Percentiles rank a stretch among this genome's conserved stretches.
phyloP scores from a whole-genome alignment of 768 basidiomycete species.

The Multifurca ochricompacta region DNA sequence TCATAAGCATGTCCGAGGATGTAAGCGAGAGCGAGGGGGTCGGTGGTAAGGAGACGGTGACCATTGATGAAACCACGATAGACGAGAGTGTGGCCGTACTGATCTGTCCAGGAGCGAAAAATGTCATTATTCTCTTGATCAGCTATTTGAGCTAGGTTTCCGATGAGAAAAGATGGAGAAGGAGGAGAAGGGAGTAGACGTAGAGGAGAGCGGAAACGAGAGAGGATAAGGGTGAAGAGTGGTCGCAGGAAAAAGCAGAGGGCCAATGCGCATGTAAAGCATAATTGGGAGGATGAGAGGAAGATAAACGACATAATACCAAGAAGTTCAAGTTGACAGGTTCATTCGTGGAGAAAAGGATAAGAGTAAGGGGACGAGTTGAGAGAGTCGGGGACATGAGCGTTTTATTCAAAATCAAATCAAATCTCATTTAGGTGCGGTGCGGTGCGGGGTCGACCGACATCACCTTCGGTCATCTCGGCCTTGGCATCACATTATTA shows the following conservation, averaged over 20 bases:
- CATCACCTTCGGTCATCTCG: background rate
- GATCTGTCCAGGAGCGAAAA: conserved; percentile 37
- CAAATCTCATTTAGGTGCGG: too few species aligned
- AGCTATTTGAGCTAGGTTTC: conserved; percentile 46
- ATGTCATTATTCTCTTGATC: conserved; percentile 51
- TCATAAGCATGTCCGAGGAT: conserved; percentile 50
- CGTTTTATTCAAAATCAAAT: background rate
- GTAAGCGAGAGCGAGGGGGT: conserved; percentile 48
- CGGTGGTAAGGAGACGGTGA: conserved; percentile 49
- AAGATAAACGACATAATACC: conserved; percentile 7
- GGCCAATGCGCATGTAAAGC: conserved; percentile 7
- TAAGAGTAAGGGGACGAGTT: background rate
- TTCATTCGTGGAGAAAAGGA: background rate
- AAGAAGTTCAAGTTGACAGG: too few species aligned
- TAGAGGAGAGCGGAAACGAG: conserved; percentile 42
- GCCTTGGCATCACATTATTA: too few species aligned
- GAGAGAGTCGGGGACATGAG: background rate
- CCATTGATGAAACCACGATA: conserved; percentile 48
- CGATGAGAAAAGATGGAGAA: conserved; percentile 41
- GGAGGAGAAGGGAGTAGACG: conserved; percentile 40
- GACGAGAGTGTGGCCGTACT: conserved; percentile 42
- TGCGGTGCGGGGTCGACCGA: too few species aligned
- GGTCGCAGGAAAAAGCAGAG: conserved; percentile 29
- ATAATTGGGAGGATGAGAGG: conserved; percentile 2
- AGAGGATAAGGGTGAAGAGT: conserved; percentile 36